Conservation (phyloP, 306 rosid genomes). For the Leucaena leucocephala region DNA sequence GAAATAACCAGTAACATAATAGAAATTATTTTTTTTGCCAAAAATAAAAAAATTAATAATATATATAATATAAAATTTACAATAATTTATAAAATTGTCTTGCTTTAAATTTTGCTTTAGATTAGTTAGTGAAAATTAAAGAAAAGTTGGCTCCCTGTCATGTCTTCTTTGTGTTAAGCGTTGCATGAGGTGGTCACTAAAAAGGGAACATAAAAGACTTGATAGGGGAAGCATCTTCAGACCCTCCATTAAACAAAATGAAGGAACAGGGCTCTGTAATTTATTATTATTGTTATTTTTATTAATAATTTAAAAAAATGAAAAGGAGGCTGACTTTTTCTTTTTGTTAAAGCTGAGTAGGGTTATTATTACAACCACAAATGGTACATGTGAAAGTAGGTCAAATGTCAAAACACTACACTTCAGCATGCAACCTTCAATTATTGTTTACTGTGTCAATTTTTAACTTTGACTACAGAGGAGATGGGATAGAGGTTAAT, state of each 20-base stretch:
- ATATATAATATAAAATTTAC: not conserved
- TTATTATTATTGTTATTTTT: conserved; percentile 1
- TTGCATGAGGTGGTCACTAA: conserved; percentile 27
- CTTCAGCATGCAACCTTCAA: not conserved
- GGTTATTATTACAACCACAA: conserved; percentile 36
- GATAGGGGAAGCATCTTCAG: conserved; percentile 32
- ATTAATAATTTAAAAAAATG: not conserved
- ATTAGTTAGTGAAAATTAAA: not conserved
- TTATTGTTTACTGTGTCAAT: not conserved
- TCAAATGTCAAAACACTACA: conserved; percentile 34
- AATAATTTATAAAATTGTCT: too few species aligned
- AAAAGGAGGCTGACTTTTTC: conserved; percentile 48
- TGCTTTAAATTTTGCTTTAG: too few species aligned
- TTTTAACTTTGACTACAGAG: not conserved
- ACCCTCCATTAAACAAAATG: conserved; percentile 31
- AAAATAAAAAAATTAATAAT: too few species aligned
- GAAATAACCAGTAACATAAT: too few species aligned
- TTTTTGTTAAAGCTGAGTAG: conserved; percentile 23
- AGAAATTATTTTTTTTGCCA: too few species aligned
- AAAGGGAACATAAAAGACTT: conserved; percentile 32
- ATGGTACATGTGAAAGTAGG: conserved; percentile 50
- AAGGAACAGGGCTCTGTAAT: conserved; percentile 22
- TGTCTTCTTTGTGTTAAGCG: conserved; percentile 18
- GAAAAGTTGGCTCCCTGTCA: not conserved
- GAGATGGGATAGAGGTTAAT: too few species aligned